phyloP scores from a whole-genome alignment of 768 basidiomycete genomes.

The Termitomyces heimii region DNA sequence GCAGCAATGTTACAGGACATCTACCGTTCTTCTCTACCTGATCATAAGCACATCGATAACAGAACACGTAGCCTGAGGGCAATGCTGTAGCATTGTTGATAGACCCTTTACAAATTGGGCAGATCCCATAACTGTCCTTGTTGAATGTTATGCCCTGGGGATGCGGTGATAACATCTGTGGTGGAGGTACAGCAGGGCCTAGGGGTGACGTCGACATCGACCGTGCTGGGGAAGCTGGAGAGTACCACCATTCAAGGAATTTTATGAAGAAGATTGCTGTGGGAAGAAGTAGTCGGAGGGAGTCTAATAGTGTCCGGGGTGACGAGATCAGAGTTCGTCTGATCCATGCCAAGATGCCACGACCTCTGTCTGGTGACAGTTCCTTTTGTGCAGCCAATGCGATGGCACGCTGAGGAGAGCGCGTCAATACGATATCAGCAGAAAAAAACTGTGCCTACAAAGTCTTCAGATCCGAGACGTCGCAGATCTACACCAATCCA shows the following conservation, averaged over 20 bases:
- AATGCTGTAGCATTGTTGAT: conserved; percentile 86
- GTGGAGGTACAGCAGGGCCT: conserved; percentile 73
- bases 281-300: conserved; percentile 72
- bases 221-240: conserved; percentile 81
- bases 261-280: conserved; percentile 93
- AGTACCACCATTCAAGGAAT: conserved; percentile 99
- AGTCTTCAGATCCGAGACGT: conserved; percentile 72
- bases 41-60: conserved; percentile 86
- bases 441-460: conserved; percentile 40
- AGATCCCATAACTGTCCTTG: conserved; percentile 65
- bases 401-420: conserved; percentile 33
- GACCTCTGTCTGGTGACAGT: conserved; percentile 20
- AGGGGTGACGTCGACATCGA: conserved; percentile 57
- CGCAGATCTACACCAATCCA: conserved; percentile 83
- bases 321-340: conserved; percentile 42
- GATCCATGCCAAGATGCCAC: conserved; percentile 36
- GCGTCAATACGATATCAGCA: conserved; percentile 1
- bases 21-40: conserved; percentile 69
- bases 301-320: conserved; percentile 68
- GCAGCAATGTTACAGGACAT: conserved; percentile 86
- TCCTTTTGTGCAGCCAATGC: conserved; percentile 26
- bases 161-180: conserved; percentile 68
- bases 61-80: conserved; percentile 92
- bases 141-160: conserved; percentile 66
- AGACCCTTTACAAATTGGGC: conserved; percentile 69